Evolutionary conservation across 2,329 filamentous ascomycete species (phyloP).

Genomic region (Penicillium sp.): DNA sequence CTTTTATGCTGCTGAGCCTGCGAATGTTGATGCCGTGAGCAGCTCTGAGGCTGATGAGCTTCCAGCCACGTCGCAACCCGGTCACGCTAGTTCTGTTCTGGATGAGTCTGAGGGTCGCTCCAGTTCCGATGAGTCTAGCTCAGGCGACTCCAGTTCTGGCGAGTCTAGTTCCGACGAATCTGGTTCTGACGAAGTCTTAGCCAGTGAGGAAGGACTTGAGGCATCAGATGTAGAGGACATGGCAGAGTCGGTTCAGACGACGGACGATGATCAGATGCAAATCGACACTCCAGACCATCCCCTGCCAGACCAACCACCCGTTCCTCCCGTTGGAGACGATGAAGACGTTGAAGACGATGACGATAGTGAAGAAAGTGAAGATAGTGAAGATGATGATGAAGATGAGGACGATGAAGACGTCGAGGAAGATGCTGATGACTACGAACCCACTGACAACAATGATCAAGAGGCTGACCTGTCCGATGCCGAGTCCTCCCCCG

Average conservation of each 20-base stretch:
- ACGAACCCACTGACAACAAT: constrained; percentile 17
- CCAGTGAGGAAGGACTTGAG: constrained; percentile 26
- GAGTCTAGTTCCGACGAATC: constrained; percentile 42
- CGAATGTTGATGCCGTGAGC: constrained; percentile 17
- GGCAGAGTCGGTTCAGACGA: neutral
- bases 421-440: constrained; percentile 10
- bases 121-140: constrained; percentile 12
- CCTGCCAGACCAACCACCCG: constrained; percentile 18
- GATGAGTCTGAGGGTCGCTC: constrained; percentile 45
- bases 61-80: constrained; percentile 34
- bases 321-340: constrained; percentile 6
- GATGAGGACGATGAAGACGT: neutral
- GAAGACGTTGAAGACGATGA: neutral
- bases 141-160: constrained; percentile 27
- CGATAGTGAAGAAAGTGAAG: constrained; percentile 14
- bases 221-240: neutral
- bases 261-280: constrained; percentile 15
- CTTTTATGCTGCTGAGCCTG: constrained; percentile 19
- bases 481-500: constrained; percentile 38
- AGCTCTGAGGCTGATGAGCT: constrained; percentile 23
- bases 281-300: constrained; percentile 10
- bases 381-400: neutral
- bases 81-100: constrained; percentile 46
- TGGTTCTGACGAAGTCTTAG: constrained; percentile 23
- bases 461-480: constrained; percentile 20